Conservation (phyloP, 75 land plant species). For the Isoetes taiwanensis region DNA sequence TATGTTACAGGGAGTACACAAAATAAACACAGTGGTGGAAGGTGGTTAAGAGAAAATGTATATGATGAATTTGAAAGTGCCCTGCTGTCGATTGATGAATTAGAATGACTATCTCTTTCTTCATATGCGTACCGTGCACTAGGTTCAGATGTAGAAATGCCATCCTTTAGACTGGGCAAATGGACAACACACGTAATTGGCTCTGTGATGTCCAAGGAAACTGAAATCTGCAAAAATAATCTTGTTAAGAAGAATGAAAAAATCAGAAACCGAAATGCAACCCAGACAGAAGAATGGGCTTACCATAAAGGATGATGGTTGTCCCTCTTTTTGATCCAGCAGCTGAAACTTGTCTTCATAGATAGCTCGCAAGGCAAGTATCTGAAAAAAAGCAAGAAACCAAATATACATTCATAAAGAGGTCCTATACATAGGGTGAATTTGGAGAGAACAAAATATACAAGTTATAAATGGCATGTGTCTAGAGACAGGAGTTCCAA, state of each 20-base stretch:
- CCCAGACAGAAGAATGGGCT: too few relatives aligned
- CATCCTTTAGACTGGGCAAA: too few relatives aligned
- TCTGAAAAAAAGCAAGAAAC: constrained; percentile 18
- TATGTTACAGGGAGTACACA: constrained; percentile 65
- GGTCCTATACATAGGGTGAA: not conserved
- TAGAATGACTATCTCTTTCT: too few relatives aligned
- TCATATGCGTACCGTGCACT: too few relatives aligned
- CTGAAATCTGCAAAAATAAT: too few relatives aligned
- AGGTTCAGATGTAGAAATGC: too few relatives aligned
- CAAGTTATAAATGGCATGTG: not conserved
- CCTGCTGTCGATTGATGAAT: too few relatives aligned
- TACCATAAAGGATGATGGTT: constrained; percentile 40
- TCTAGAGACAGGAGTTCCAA: not conserved
- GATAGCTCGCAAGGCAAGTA: constrained; percentile 65
- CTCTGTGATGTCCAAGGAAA: too few relatives aligned
- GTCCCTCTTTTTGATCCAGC: constrained; percentile 28
- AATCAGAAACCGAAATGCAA: too few relatives aligned
- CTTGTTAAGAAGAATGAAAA: too few relatives aligned
- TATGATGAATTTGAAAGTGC: too few relatives aligned
- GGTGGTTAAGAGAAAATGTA: constrained; percentile 42
- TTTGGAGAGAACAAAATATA: not conserved
- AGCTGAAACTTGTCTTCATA: constrained; percentile 41
- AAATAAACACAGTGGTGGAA: constrained; percentile 54
- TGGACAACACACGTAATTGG: too few relatives aligned
- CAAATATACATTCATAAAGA: not conserved